Evolutionary conservation across 345 rosid genomes (phyloP), one percentile per base, ranked within the genome.

Genomic region (Brassica cretica): DNA sequence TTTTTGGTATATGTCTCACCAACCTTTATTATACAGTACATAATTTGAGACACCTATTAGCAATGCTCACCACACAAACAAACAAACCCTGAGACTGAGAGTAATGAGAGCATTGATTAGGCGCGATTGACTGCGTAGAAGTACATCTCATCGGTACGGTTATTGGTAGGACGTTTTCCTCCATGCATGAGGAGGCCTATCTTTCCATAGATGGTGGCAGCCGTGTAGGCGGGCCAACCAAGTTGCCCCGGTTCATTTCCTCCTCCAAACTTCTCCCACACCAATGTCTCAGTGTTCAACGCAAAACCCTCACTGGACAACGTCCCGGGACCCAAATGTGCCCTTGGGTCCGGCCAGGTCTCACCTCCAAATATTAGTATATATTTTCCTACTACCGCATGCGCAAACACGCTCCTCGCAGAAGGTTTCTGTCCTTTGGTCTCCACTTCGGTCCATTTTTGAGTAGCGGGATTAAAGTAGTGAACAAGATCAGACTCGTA

Each of bases 361-460:
- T 73, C 76, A 35, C 79, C 79, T 39, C 69, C 79, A 29, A 15
- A 61, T 37, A 76, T 61, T 1, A 76, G 9, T 12, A 76, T 68
- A 4, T 76, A 5, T 44, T 60, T 76, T 1, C 62, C 79, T 0
- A 76, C 51, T 11, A 6, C 35, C 1, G 68, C 79, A 29, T 27
- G 33, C 1, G 51, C 73, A 46, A 68, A 68, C 61, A 59, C 79
- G 8, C 79, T 76, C 21, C 74, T 67, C 0, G 68, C 21, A 0
- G 51, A 16, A 55, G 74, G 79, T 49, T 76, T 76, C 0, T 6
- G 62, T 58, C 74, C 74, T 7, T 12, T 68, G 25, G 74, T 68
- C 30, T 68, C 30, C 15, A 76, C 79, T 56, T 76, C 51, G 2
- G 32, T 30, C 80, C 80, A 76, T 3, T 44, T 29, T 1, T 24